Percentiles rank a stretch among this genome's conserved stretches.
Conservation (phyloP, 2,329 filamentous ascomycete genomes). For the Calonectria fujianensis region DNA sequence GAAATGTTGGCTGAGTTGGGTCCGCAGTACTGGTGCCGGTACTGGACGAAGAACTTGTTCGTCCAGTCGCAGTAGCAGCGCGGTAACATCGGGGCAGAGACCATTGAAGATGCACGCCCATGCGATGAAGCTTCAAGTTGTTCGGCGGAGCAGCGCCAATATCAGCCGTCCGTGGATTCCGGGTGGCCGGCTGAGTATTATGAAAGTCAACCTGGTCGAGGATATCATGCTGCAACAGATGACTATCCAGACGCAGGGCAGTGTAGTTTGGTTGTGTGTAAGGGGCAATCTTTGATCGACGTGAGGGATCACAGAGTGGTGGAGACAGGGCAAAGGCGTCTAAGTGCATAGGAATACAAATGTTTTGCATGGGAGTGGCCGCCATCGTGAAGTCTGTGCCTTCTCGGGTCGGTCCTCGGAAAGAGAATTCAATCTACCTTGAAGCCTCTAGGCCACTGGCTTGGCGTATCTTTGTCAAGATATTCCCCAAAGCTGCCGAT, state of each 20-base stretch:
- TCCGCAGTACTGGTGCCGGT: not conserved
- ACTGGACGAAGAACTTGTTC: not conserved
- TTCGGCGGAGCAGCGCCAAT: not conserved
- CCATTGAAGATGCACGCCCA: conserved; percentile 11
- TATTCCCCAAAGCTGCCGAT: not conserved
- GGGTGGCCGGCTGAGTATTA: not conserved
- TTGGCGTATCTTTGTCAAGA: not conserved
- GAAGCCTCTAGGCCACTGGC: not conserved
- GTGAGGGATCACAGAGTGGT: conserved; percentile 9
- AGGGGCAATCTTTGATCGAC: not conserved
- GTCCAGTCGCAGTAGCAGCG: not conserved
- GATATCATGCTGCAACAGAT: not conserved
- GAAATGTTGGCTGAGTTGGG: conserved; percentile 2
- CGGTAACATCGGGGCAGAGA: conserved; percentile 5
- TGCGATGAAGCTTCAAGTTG: not conserved
- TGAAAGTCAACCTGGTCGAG: conserved; percentile 4
- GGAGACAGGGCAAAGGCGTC: conserved; percentile 22
- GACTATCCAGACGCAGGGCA: not conserved
- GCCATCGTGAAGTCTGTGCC: conserved; percentile 4
- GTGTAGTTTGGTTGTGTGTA: conserved; percentile 8
- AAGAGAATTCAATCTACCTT: not conserved
- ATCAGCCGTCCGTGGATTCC: conserved; percentile 6
- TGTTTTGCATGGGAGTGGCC: conserved; percentile 17
- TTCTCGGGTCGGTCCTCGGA: not conserved
- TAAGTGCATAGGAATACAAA: conserved; percentile 24